Conservation (phyloP, 441 rosid genomes). For the Eutrema salsugineum region DNA sequence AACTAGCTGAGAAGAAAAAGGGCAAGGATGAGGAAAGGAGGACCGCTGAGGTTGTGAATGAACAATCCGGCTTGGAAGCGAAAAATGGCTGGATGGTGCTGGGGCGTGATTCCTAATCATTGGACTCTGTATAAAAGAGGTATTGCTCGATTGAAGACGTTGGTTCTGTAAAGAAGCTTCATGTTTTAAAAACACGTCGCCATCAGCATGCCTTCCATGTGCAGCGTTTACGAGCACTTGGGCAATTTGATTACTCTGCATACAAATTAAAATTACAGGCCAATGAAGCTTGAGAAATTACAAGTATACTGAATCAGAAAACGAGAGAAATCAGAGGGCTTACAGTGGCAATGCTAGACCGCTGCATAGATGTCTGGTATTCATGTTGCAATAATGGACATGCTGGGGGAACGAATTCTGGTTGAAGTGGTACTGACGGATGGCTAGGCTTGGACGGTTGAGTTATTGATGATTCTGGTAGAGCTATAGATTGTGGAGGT, state of each 20-base stretch:
- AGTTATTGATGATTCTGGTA: constrained; percentile 36
- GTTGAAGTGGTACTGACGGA: constrained; percentile 40
- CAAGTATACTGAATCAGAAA: neutral
- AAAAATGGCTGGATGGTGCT: constrained; percentile 56
- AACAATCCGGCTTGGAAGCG: constrained; percentile 51
- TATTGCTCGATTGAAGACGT: constrained; percentile 53
- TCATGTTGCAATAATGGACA: constrained; percentile 57
- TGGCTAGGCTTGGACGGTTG: constrained; percentile 45
- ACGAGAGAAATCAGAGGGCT: constrained; percentile 22
- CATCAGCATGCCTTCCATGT: constrained; percentile 45
- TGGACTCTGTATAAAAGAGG: constrained; percentile 56
- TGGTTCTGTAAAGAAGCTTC: constrained; percentile 64
- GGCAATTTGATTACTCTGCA: constrained; percentile 59
- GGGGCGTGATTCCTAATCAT: constrained; percentile 50
- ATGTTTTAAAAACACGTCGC: constrained; percentile 47
- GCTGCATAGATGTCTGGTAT: constrained; percentile 53
- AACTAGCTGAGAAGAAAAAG: constrained; percentile 62
- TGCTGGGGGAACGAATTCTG: constrained; percentile 38
- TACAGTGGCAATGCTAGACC: constrained; percentile 46
- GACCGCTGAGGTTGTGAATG: constrained; percentile 63
- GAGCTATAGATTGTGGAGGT: constrained; percentile 22
- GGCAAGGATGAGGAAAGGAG: constrained; percentile 51
- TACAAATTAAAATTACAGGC: neutral
- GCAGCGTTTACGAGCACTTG: constrained; percentile 46
- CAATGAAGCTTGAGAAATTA: neutral